Conservation (phyloP, 2,329 filamentous ascomycete genomes). For the Penicillium sp. region DNA sequence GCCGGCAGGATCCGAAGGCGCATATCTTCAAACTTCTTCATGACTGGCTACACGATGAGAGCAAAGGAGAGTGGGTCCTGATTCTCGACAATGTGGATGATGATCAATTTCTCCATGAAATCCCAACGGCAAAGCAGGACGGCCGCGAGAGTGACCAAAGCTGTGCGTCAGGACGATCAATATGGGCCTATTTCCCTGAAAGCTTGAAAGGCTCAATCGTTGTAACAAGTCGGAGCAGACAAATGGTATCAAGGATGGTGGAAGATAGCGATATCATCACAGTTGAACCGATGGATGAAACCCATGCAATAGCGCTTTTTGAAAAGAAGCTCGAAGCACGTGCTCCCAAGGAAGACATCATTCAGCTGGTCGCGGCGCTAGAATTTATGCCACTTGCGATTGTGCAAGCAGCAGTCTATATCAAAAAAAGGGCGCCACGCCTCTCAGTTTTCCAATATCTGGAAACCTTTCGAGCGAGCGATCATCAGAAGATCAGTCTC, state of each 20-base stretch:
- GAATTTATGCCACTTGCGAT: constrained; percentile 26
- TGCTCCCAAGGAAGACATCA: too few relatives aligned
- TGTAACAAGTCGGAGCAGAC: constrained; percentile 18
- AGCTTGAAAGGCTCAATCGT: constrained; percentile 18
- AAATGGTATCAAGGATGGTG: constrained; percentile 7
- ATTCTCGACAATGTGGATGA: constrained; percentile 31
- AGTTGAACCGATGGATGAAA: constrained; percentile 27
- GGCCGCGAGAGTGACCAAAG: too few relatives aligned
- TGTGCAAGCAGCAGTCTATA: constrained; percentile 31
- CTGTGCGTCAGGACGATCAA: background rate
- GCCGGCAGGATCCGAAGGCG: constrained; percentile 29
- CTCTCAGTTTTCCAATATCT: background rate
- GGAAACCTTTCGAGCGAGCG: constrained; percentile 35
- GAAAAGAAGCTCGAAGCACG: constrained; percentile 24
- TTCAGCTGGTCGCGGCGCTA: background rate
- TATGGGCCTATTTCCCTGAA: constrained; percentile 15
- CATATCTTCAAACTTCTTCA: constrained; percentile 34
- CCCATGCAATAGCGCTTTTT: constrained; percentile 29
- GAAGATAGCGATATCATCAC: constrained; percentile 13
- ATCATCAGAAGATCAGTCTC: constrained; percentile 27
- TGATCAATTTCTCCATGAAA: constrained; percentile 15
- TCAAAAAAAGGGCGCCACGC: constrained; percentile 12
- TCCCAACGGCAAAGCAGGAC: too few relatives aligned
- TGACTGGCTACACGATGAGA: constrained; percentile 23
- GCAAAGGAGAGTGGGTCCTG: constrained; percentile 23